A percentile compares a stretch with the other conserved stretches of the same genome.
phyloP scores from a whole-genome alignment of 78 protist species.

The Reticulomyxa filosa region DNA sequence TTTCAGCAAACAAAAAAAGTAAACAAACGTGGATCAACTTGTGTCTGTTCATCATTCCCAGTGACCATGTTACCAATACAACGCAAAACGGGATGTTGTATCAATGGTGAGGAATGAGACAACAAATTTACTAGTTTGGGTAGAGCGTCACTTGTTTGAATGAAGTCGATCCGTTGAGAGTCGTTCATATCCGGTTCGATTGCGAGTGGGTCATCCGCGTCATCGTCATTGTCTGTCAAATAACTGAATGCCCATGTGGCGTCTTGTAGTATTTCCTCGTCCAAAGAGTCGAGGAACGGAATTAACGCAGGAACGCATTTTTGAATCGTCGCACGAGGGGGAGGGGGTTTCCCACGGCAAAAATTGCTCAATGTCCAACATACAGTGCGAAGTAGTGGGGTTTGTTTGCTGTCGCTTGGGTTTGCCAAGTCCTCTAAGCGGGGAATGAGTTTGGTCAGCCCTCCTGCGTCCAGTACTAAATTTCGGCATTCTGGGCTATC shows the following conservation, averaged over 20 bases:
- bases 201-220: constrained; percentile 43
- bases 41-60: constrained; percentile 88
- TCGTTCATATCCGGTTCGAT: constrained; percentile 56
- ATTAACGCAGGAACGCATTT: constrained; percentile 34
- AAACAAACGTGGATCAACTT: constrained; percentile 40
- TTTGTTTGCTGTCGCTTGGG: constrained; percentile 7
- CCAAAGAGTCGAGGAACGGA: constrained; percentile 34
- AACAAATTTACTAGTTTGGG: constrained; percentile 70
- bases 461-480: constrained; percentile 33
- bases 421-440: constrained; percentile 27
- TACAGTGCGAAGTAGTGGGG: constrained; percentile 74
- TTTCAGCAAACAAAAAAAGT: constrained; percentile 44
- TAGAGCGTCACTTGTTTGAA: too few relatives aligned
- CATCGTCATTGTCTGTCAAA: constrained; percentile 64
- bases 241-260: constrained; percentile 91
- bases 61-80: constrained; percentile 91
- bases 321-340: constrained; percentile 13
- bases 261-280: constrained; percentile 71
- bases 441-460: constrained; percentile 15
- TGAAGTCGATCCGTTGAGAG: constrained; percentile 29
- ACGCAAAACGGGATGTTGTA: constrained; percentile 83
- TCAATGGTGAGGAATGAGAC: constrained; percentile 18
- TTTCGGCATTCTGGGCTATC: constrained; percentile 69
- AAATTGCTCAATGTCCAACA: constrained; percentile 89
- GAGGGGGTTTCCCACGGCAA: constrained; percentile 82